Percentiles rank a stretch among this genome's conserved stretches.
phyloP scores from a whole-genome alignment of 108 stramenopile genomes.

The Chaetoceros muelleri region DNA sequence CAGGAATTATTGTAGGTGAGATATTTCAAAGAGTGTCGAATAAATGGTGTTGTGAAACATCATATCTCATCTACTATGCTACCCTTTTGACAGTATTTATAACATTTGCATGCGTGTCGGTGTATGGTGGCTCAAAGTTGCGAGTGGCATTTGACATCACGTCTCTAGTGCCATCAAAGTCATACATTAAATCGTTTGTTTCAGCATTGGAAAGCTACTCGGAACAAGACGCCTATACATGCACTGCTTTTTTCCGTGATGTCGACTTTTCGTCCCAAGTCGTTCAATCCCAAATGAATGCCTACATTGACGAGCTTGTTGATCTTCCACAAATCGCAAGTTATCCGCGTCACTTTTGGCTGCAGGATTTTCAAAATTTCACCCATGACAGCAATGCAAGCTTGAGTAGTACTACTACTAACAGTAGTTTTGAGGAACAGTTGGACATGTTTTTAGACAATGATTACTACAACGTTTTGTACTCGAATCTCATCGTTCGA shows the following conservation, averaged over 20 bases:
- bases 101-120: too few relatives aligned
- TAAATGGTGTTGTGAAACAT: too few relatives aligned
- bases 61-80: too few relatives aligned
- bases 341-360: constrained; percentile 15
- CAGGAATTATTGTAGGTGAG: too few relatives aligned
- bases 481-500: constrained; percentile 10
- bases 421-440: constrained; percentile 9
- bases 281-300: constrained; percentile 12
- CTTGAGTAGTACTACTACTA: neutral
- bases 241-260: constrained; percentile 11
- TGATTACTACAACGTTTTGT: constrained; percentile 4
- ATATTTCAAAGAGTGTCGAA: too few relatives aligned
- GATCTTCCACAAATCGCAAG: constrained; percentile 7
- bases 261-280: constrained; percentile 11
- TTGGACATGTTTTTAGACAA: constrained; percentile 11
- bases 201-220: neutral
- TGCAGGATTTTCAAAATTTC: constrained; percentile 16
- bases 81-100: too few relatives aligned
- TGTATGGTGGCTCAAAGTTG: neutral
- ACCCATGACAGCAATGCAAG: too few relatives aligned
- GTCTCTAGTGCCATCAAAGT: neutral
- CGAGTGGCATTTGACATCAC: neutral
- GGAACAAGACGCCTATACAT: neutral
- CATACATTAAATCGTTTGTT: neutral
- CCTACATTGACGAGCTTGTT: constrained; percentile 15